These are phyloP conservation scores for Bipolaris victoriae DNA, from an alignment of 2,329 filamentous ascomycete species.

Conservation along the genomic window DNA sequence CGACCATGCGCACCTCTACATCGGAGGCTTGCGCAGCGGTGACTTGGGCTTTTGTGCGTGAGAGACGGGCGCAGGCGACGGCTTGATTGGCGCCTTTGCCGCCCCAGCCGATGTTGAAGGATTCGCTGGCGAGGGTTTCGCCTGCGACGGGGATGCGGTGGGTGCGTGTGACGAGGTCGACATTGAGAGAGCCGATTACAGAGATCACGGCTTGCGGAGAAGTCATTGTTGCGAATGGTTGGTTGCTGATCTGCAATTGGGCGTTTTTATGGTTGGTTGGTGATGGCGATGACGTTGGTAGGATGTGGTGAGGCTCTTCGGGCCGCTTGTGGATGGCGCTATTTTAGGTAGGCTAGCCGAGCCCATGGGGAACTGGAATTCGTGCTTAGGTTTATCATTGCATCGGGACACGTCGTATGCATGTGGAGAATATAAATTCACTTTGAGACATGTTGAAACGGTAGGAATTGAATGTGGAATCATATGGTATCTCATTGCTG, in stretches of 20 bases:
- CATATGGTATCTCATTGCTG: background rate
- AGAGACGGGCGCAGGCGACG: slow-evolving; percentile 83
- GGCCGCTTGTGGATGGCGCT: slow-evolving; percentile 6
- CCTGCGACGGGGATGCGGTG: slow-evolving; percentile 81
- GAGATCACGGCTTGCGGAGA: slow-evolving; percentile 65
- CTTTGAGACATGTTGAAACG: background rate
- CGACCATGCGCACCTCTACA: slow-evolving; percentile 57
- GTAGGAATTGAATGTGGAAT: background rate
- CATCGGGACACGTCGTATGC: background rate
- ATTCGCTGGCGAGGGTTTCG: slow-evolving; percentile 82
- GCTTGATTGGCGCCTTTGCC: slow-evolving; percentile 98
- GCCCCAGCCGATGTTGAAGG: slow-evolving; percentile 80
- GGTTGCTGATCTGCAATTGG: background rate
- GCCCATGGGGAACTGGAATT: background rate
- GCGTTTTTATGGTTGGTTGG: background rate
- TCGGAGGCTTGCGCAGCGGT: slow-evolving; percentile 28
- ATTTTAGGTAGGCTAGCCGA: slow-evolving; percentile 11
- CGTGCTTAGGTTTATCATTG: background rate
- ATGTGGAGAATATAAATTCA: background rate
- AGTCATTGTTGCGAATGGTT: slow-evolving; percentile 21
- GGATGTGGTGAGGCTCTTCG: slow-evolving; percentile 7
- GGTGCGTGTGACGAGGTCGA: slow-evolving; percentile 89
- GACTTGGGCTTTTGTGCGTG: slow-evolving; percentile 57
- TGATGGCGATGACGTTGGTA: slow-evolving; percentile 1
- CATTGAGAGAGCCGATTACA: slow-evolving; percentile 91